Conservation (phyloP, 441 rosid species). For the Lepidium campestre region DNA sequence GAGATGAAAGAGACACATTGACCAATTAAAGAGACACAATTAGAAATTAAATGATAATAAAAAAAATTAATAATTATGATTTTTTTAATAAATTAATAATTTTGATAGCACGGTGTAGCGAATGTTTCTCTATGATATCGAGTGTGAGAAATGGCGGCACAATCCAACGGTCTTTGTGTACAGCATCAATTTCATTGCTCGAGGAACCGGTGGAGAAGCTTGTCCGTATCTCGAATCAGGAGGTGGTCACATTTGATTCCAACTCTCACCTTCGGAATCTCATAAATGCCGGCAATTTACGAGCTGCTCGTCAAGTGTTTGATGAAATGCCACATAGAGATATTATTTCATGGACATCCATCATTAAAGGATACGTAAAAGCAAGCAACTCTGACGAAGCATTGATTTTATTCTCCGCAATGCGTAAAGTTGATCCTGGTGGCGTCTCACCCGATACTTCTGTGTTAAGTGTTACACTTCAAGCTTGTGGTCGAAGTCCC, state of each 20-base stretch:
- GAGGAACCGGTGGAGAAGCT: constrained; percentile 8
- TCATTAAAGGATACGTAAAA: constrained; percentile 61
- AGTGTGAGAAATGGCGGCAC: constrained; percentile 27
- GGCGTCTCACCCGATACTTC: constrained; percentile 51
- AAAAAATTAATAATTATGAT: too few relatives aligned
- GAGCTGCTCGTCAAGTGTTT: constrained; percentile 62
- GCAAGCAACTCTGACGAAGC: constrained; percentile 45
- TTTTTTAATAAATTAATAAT: too few relatives aligned
- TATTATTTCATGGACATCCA: constrained; percentile 65
- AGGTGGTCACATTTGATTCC: constrained; percentile 24
- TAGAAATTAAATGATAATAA: too few relatives aligned
- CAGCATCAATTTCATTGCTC: constrained; percentile 28
- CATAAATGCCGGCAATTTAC: constrained; percentile 33
- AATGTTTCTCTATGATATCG: constrained; percentile 19
- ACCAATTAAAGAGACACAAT: too few relatives aligned
- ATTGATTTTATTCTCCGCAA: constrained; percentile 47
- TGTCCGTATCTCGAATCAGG: background rate
- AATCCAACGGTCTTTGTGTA: constrained; percentile 35
- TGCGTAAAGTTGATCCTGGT: constrained; percentile 53
- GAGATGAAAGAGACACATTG: too few relatives aligned
- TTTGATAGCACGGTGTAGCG: background rate
- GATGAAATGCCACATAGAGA: constrained; percentile 66
- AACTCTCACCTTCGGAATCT: constrained; percentile 38
- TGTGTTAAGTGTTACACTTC: constrained; percentile 60
- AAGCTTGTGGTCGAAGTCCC: constrained; percentile 55